Percentiles rank a stretch among this genome's conserved stretches.
Conservation (phyloP, 202 grass and related monocot species). For the Setaria viridis region DNA sequence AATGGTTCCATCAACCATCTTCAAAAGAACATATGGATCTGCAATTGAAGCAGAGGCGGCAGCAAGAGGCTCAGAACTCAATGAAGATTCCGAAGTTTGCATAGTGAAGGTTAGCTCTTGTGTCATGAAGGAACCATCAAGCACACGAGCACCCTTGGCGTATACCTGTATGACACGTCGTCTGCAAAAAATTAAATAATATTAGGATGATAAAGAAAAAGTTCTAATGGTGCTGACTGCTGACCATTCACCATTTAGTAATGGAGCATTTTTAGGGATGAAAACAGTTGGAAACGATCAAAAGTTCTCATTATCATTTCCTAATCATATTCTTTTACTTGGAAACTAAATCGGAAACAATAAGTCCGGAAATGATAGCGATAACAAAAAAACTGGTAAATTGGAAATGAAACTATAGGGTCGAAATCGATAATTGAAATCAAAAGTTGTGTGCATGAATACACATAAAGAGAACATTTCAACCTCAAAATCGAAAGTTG, state of each 20-base stretch:
- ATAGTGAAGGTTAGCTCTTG: conserved; percentile 83
- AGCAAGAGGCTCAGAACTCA: conserved; percentile 72
- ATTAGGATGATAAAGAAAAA: conserved; percentile 33
- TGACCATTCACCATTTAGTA: background rate
- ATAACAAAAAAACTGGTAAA: no score
- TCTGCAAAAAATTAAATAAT: conserved; percentile 59
- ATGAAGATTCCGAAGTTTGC: conserved; percentile 67
- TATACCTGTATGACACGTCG: conserved; percentile 89
- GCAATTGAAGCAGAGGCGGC: conserved; percentile 83
- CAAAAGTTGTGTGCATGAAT: no score
- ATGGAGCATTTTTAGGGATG: no score
- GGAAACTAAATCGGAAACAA: no score
- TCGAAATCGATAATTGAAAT: no score
- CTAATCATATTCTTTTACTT: no score
- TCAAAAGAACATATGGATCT: conserved; percentile 90
- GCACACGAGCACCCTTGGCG: conserved; percentile 87
- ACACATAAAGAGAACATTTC: no score
- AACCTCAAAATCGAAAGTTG: no score
- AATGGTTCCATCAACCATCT: conserved; percentile 93
- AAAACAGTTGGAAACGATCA: no score
- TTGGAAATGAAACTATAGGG: no score
- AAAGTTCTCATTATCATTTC: no score
- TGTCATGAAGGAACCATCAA: conserved; percentile 99
- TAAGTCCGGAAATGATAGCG: no score
- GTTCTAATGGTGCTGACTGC: background rate